phyloP scores from a whole-genome alignment of 805 yeast species.

The Wickerhamomyces sydowiorum region DNA sequence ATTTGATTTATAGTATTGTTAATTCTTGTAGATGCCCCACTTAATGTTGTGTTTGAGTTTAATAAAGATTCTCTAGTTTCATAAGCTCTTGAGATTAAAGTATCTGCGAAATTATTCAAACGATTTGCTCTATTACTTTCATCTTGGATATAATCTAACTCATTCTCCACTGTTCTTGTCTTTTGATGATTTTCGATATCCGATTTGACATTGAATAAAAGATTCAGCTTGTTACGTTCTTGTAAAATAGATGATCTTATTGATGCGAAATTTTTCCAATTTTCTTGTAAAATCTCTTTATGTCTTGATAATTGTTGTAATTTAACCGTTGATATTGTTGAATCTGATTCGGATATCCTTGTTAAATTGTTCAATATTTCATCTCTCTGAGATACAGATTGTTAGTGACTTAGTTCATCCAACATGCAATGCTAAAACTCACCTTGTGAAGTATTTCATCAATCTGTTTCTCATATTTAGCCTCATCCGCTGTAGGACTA shows the following conservation, averaged over 20 bases:
- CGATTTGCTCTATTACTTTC: conserved; percentile 71
- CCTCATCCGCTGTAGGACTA: conserved; percentile 43
- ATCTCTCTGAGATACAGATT: conserved; percentile 35
- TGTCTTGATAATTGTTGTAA: conserved; percentile 80
- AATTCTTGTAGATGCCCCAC: conserved; percentile 58
- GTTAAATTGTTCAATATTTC: conserved; percentile 45
- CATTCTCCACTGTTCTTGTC: conserved; percentile 32
- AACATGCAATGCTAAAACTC: not conserved
- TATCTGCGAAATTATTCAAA: conserved; percentile 72
- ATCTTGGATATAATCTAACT: conserved; percentile 69
- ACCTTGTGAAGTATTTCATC: conserved; percentile 45
- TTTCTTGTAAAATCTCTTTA: conserved; percentile 68
- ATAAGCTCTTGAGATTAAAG: conserved; percentile 76
- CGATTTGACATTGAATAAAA: conserved; percentile 68
- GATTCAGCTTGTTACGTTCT: conserved; percentile 70
- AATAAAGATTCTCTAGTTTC: conserved; percentile 82
- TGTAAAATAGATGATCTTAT: conserved; percentile 55
- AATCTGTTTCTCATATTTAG: conserved; percentile 36
- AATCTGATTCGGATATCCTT: conserved; percentile 50
- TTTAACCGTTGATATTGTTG: conserved; percentile 62
- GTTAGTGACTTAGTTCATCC: conserved; percentile 15
- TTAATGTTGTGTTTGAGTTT: conserved; percentile 62
- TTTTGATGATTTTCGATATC: conserved; percentile 71
- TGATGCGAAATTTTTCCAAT: conserved; percentile 54
- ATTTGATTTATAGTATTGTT: conserved; percentile 56